Percentiles rank a stretch among this genome's conserved stretches.
These are phyloP conservation scores for Wallacemonas sp. DNA, from an alignment of 208 protist species.

Conservation along the genomic window DNA sequence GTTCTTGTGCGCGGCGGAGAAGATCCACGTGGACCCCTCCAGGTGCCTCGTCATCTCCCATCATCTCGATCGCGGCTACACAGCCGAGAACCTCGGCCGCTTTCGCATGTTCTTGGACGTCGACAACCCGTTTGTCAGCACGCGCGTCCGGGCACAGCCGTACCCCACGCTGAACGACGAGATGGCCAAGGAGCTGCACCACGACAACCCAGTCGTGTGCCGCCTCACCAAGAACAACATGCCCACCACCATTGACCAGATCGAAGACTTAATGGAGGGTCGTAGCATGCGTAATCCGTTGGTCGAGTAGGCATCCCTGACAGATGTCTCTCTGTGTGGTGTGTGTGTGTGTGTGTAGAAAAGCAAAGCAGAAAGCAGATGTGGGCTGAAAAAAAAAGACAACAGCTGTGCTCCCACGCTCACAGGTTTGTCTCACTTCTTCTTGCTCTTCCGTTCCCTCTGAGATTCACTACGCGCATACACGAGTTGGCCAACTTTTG, in stretches of 20 bases:
- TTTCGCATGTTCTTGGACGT: constrained; percentile 92
- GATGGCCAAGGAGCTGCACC: constrained; percentile 17
- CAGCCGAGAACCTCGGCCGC: constrained; percentile 48
- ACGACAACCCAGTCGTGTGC: constrained; percentile 64
- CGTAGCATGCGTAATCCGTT: constrained; percentile 11
- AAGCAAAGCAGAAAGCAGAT: background rate
- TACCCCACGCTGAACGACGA: constrained; percentile 55
- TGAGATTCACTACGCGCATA: no score
- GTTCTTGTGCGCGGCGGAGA: constrained; percentile 72
- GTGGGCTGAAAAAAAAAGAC: constrained; percentile 8
- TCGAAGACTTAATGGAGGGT: constrained; percentile 79
- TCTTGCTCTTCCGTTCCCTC: background rate
- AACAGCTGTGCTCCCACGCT: background rate
- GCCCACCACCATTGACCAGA: constrained; percentile 69
- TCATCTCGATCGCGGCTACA: constrained; percentile 80
- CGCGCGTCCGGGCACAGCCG: constrained; percentile 26
- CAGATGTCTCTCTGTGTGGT: no score
- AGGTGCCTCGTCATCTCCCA: constrained; percentile 79
- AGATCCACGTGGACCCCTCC: constrained; percentile 79
- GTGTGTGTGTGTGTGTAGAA: no score
- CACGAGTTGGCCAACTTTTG: no score
- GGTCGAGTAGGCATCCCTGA: background rate
- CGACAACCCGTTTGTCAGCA: constrained; percentile 82
- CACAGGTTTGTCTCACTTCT: constrained; percentile 15
- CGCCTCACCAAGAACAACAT: constrained; percentile 50